A percentile compares a stretch with the other conserved stretches of the same genome.
Evolutionary conservation across 2,329 filamentous ascomycete genomes (phyloP).

Genomic region (Fusarium begoniae): DNA sequence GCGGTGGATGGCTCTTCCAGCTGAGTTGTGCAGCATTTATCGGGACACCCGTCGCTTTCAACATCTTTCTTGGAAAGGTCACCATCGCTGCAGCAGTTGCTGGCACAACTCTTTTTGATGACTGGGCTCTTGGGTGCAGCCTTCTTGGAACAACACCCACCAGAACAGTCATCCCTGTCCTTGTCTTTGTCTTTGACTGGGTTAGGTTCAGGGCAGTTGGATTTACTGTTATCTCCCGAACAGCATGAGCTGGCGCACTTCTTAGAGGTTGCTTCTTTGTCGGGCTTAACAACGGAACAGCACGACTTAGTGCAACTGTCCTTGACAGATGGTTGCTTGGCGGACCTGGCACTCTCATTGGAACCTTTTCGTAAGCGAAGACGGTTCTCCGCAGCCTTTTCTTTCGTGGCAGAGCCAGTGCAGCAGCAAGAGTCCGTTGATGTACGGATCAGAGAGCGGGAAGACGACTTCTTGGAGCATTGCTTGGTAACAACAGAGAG

Average conservation of each 20-base stretch:
- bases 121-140: neutral
- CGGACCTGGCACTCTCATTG: constrained; percentile 2
- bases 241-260: constrained; percentile 8
- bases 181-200: neutral
- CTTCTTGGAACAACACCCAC: constrained; percentile 16
- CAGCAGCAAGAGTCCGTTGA: constrained; percentile 44
- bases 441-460: constrained; percentile 19
- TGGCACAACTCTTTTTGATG: neutral
- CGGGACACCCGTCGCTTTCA: neutral
- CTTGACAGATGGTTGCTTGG: neutral
- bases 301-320: constrained; percentile 24
- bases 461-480: constrained; percentile 36
- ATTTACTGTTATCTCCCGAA: neutral
- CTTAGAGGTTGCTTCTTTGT: neutral
- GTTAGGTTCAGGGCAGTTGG: too few relatives aligned
- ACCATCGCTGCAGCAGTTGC: neutral
- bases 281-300: constrained; percentile 6
- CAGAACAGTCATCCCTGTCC: neutral
- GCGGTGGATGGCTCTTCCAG: neutral
- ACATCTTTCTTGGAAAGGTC: neutral
- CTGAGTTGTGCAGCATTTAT: neutral
- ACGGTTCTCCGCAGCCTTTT: constrained; percentile 14
- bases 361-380: constrained; percentile 22
- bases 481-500: constrained; percentile 41
- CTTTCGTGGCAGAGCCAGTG: constrained; percentile 16